A percentile compares a stretch with the other conserved stretches of the same genome.
Evolutionary conservation across 768 basidiomycete species (phyloP).

Genomic region (Hericium alpestre): DNA sequence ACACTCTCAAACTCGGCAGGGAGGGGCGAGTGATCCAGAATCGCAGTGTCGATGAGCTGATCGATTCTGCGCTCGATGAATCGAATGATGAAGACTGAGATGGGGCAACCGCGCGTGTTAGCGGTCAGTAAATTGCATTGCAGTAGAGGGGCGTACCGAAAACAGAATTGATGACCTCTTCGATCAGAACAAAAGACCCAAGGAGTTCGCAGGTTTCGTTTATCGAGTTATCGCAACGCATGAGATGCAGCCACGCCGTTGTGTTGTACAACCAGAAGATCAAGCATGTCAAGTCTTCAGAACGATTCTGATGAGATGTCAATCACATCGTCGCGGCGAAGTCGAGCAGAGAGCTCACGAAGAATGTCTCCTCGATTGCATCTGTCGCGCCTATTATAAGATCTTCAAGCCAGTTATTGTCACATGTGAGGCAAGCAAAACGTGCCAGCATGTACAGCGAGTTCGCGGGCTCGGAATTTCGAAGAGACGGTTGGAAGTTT

Average conservation of each 20-base stretch:
- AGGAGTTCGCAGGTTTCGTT: slow-evolving; percentile 73
- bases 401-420: slow-evolving; percentile 87
- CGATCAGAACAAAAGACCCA: slow-evolving; percentile 75
- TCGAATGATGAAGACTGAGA: slow-evolving; percentile 85
- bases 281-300: slow-evolving; percentile 77
- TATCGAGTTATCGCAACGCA: slow-evolving; percentile 76
- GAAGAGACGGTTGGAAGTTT: slow-evolving; percentile 58
- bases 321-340: background rate
- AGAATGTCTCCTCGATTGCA: slow-evolving; percentile 83
- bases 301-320: slow-evolving; percentile 45
- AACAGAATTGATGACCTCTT: slow-evolving; percentile 89
- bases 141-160: slow-evolving; percentile 50
- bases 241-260: slow-evolving; percentile 81
- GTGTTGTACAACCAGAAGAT: slow-evolving; percentile 95
- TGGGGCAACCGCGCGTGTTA: slow-evolving; percentile 1
- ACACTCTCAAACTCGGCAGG: slow-evolving; percentile 70
- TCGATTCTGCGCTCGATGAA: slow-evolving; percentile 86
- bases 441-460: slow-evolving; percentile 82
- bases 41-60: slow-evolving; percentile 65
- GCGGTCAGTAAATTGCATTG: background rate
- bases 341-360: slow-evolving; percentile 45
- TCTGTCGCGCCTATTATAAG: slow-evolving; percentile 86
- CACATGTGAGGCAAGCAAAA: slow-evolving; percentile 88
- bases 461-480: slow-evolving; percentile 82
- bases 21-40: slow-evolving; percentile 77